phyloP scores from a whole-genome alignment of 306 rosid genomes.

The Malus asiatica region DNA sequence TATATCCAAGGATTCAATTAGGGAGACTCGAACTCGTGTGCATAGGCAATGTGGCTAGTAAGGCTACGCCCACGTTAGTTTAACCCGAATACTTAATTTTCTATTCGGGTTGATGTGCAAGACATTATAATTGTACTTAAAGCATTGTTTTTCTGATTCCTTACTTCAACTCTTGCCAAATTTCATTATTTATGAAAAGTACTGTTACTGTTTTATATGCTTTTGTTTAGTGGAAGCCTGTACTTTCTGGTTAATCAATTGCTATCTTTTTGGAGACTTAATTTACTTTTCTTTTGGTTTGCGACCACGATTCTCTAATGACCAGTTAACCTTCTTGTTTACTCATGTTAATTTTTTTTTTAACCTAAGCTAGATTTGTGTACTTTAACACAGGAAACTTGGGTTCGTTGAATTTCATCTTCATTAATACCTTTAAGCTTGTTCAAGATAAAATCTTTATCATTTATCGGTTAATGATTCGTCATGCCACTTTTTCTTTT shows the following conservation, averaged over 20 bases:
- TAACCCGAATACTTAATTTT: constrained; percentile 9
- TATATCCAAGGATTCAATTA: constrained; percentile 12
- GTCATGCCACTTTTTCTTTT: constrained; percentile 6
- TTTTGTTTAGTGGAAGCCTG: constrained; percentile 63
- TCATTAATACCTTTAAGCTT: constrained; percentile 8
- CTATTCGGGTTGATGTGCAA: constrained; percentile 16
- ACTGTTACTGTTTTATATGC: constrained; percentile 21
- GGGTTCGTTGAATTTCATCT: not conserved
- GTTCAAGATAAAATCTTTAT: constrained; percentile 1
- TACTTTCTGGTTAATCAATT: constrained; percentile 31
- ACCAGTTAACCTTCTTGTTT: constrained; percentile 14
- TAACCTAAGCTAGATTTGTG: constrained; percentile 2
- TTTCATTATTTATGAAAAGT: constrained; percentile 14
- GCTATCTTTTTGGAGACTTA: constrained; percentile 18
- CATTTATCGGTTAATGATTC: not conserved
- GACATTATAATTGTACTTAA: not conserved
- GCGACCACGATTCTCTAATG: not conserved
- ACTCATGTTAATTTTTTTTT: constrained; percentile 18
- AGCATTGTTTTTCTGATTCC: constrained; percentile 39
- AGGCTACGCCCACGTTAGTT: not conserved
- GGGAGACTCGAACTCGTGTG: too few relatives aligned
- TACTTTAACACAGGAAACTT: constrained; percentile 8
- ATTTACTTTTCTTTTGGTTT: constrained; percentile 18
- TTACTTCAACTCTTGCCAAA: constrained; percentile 10
- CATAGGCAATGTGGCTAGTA: too few relatives aligned